Base-by-base conservation (phyloP, 2,329 filamentous ascomycete species). In the Stemphylium vesicarium region DNA sequence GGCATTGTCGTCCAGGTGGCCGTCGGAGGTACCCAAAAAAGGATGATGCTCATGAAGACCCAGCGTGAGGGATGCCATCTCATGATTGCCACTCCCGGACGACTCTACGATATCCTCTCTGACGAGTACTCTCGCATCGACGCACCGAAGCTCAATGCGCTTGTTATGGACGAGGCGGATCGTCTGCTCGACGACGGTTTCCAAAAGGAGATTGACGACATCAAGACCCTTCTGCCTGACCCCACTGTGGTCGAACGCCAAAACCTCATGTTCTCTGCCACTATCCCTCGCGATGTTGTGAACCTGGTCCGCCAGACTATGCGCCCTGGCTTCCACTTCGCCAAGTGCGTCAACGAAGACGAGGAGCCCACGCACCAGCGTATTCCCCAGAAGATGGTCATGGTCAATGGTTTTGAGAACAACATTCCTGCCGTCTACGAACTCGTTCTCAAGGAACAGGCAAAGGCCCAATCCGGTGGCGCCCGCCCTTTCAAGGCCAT, bases 261-360 rank as follows among this genome's bases (percentile, higher is more conserved):
- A 76, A 97, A 93, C 6, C 86, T 99, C 68, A 88, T 99, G 76
- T 97, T 96, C 75, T 98, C 94, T 12, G 95, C 95, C 39, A 99
- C 95, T 10, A 90, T 99, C 29, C 92, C 94, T 40, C 83, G 84
- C 55, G 86, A 92, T 59, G 94, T 99, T 39, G 87, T 96, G 63
- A 78, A 84, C 38, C 84, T 98, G 43, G 94, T 96, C 36, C 85
- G 88, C 56, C 78, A 80, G 63, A 92, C 91, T 63, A 88, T 98
- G 73, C 91, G 93, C 72, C 84, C 85, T 1, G 81, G 91, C 64
- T 98, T 96, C 76, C 86, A 96, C 72, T 96, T 95, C 68, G 86
- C 97, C 56, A 90, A 94, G 75, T 96, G 92, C n/a, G 90, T 99
- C 57, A 80, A 83, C 52, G 85, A 89, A 52, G 85, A 96, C 62